phyloP scores from a whole-genome alignment of 2,329 filamentous ascomycete genomes.

The Neocatenulostroma microsporum region DNA sequence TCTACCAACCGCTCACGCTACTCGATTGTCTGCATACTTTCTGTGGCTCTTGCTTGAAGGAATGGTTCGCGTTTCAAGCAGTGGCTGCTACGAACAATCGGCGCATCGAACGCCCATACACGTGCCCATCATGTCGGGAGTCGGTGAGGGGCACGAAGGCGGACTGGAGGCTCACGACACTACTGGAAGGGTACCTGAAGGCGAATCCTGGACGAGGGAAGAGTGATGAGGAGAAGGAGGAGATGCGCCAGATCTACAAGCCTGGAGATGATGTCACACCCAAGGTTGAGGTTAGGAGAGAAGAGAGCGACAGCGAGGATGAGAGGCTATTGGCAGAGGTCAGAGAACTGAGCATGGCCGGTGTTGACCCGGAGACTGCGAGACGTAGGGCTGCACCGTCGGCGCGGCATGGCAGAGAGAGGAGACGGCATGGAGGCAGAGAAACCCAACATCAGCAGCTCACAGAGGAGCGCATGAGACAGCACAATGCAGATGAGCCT shows the following conservation, averaged over 20 bases:
- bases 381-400: conserved; percentile 16
- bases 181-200: conserved; percentile 79
- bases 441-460: conserved; percentile 9
- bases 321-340: conserved; percentile 63
- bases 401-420: conserved; percentile 3
- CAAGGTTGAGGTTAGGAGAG: conserved; percentile 49
- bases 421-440: conserved; percentile 3
- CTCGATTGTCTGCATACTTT: conserved; percentile 56
- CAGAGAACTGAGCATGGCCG: conserved; percentile 63
- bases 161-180: conserved; percentile 81
- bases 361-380: conserved; percentile 41
- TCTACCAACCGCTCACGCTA: conserved; percentile 33
- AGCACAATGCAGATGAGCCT: conserved; percentile 18
- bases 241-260: conserved; percentile 67
- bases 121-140: conserved; percentile 88
- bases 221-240: conserved; percentile 63
- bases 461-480: conserved; percentile 12
- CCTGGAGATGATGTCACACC: conserved; percentile 76
- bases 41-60: conserved; percentile 88
- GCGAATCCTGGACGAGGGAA: conserved; percentile 70
- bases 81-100: conserved; percentile 38
- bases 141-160: conserved; percentile 77
- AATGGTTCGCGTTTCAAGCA: conserved; percentile 86
- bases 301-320: conserved; percentile 49
- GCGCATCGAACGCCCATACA: conserved; percentile 54